Conservation (phyloP, 2,329 filamentous ascomycete species). For the Paraphaeosphaeria sporulosa region DNA sequence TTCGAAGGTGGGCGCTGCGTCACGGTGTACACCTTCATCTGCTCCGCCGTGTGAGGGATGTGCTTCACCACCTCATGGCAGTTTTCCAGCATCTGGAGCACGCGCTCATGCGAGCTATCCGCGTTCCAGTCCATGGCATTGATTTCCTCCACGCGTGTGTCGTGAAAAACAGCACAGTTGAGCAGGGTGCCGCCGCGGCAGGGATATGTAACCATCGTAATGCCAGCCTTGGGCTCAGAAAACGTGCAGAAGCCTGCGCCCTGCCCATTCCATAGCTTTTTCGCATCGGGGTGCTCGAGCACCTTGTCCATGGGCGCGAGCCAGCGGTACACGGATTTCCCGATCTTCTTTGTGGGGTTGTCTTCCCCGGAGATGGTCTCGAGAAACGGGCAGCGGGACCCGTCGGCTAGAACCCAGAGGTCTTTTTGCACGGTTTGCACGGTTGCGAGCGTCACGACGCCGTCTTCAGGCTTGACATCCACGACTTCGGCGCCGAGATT, state of each 20-base stretch:
- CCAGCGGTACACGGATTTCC: conserved; percentile 22
- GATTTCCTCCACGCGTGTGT: conserved; percentile 18
- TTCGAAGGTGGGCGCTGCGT: conserved; percentile 19
- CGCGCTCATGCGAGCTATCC: conserved; percentile 15
- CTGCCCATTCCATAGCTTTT: conserved; percentile 13
- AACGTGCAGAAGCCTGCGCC: conserved; percentile 19
- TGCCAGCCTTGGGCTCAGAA: conserved; percentile 4
- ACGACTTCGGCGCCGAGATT: conserved; percentile 18
- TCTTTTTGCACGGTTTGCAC: conserved; percentile 19
- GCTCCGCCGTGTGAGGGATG: conserved; percentile 12
- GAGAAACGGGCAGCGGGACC: conserved; percentile 21
- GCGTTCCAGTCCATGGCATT: conserved; percentile 20
- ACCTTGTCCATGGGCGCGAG: conserved; percentile 22
- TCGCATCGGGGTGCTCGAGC: conserved; percentile 11
- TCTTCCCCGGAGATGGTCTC: conserved; percentile 15
- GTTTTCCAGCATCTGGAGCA: conserved; percentile 17
- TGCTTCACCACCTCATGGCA: conserved; percentile 10
- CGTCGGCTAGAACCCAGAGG: conserved; percentile 24
- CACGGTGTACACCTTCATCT: conserved; percentile 25
- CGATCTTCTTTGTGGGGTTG: conserved; percentile 20
- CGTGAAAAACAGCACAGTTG: conserved; percentile 26
- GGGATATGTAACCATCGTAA: conserved; percentile 24
- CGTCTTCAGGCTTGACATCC: conserved; percentile 37
- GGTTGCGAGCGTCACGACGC: conserved; percentile 25
- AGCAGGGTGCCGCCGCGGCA: conserved; percentile 18